Base-by-base conservation (phyloP, 2,329 filamentous ascomycete genomes). In the Trichoderma sp. region DNA sequence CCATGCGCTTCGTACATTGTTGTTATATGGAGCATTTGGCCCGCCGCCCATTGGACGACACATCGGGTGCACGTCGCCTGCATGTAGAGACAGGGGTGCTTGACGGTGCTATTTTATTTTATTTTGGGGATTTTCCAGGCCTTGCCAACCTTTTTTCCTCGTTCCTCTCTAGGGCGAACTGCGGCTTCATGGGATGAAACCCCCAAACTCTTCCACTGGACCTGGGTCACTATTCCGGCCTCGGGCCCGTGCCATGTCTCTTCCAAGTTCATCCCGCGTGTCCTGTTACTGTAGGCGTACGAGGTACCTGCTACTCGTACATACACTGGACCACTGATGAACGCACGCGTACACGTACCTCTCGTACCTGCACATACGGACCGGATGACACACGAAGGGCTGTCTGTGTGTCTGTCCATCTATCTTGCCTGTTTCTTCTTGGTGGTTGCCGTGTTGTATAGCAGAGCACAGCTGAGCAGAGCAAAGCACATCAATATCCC, bases 11-110 rank as follows among this genome's bases (percentile, higher is more conserved):
- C 18, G n/a, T 21, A 12, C 60, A 63, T 63, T 36, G 32, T 26
- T 24, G 62, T 53, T 53, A 28, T 64, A 43, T 47, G 47, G 28
- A 36, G 24, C 56, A 36, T 30, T 36, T 32, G 39, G 24, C 12
- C 32, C 32, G 18, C 11, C 39, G 30, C 32, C 26, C 53, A 67
- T 67, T 71, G 70, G 36, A 56, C 26, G 36, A 36, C 24, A 47
- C 57, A 43, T 64, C 26, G 36, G 61, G 30, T 58, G 71, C 71
- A 69, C 34, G 47, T 64, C 34, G 64, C 71, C 71, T 72, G 64
- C 71, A 63, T 47, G 32, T n/a, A 24, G 24, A 53, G 47, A 28
- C 56, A 63, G 64, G 64, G 61, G 58, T 26, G 32, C 14, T 70
- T 63, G 60, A 28, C n/a, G 21, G 63, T 66, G 62, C 24, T 67